Conservation (phyloP, 192 early-diverging fungal species). For the Linnemannia schmuckeri region DNA sequence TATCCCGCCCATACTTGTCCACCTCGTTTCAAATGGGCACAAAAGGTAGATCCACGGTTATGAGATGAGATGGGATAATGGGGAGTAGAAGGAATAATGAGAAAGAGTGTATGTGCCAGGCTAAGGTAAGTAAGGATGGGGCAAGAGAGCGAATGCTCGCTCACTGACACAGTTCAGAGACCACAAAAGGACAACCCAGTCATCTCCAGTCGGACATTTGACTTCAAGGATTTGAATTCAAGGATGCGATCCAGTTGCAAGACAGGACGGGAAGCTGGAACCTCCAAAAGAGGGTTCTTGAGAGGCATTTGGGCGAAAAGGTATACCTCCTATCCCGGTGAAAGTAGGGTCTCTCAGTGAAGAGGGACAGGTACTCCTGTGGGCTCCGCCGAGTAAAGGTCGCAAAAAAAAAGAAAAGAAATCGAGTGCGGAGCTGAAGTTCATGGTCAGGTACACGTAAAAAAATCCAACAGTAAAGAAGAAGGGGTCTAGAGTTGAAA, state of each 20-base stretch:
- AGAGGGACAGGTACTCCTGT: not conserved
- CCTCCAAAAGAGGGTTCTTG: not conserved
- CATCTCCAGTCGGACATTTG: not conserved
- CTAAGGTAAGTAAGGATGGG: too few relatives aligned
- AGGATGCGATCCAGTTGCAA: too few relatives aligned
- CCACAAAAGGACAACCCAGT: not conserved
- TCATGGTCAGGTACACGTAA: not conserved
- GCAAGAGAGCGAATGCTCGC: not conserved
- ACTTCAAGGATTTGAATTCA: not conserved
- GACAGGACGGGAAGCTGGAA: not conserved
- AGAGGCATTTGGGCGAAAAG: constrained; percentile 10
- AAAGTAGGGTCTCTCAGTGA: not conserved
- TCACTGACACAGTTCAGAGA: constrained; percentile 2
- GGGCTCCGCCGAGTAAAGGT: not conserved
- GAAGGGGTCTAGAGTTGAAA: not conserved
- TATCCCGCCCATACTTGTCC: too few relatives aligned
- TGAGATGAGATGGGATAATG: too few relatives aligned
- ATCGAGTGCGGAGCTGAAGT: not conserved
- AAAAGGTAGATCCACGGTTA: too few relatives aligned
- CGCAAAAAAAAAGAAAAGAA: not conserved
- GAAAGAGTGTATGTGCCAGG: too few relatives aligned
- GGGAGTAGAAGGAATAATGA: too few relatives aligned
- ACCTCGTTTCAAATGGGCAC: too few relatives aligned
- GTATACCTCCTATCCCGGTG: not conserved
- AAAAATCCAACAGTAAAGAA: not conserved